phyloP scores from a whole-genome alignment of 2,329 filamentous ascomycete genomes.

The Trichoderma hamatum region DNA sequence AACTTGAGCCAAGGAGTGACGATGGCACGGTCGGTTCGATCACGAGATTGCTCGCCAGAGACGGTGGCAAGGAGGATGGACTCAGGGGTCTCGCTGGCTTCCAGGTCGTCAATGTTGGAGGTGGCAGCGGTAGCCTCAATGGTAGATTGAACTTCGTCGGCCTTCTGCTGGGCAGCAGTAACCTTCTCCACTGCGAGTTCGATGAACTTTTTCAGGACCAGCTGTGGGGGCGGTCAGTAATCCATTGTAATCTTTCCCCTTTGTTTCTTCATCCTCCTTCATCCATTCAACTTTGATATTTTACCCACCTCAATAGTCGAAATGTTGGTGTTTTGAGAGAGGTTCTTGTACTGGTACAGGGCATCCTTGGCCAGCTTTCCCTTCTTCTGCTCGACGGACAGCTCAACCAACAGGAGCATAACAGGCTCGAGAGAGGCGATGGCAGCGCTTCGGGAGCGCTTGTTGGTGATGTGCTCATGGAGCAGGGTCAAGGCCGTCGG shows the following conservation, averaged over 20 bases:
- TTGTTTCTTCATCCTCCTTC: background rate
- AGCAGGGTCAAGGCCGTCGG: slow-evolving; percentile 90
- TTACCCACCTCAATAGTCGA: slow-evolving; percentile 84
- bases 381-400: slow-evolving; percentile 96
- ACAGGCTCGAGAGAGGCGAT: slow-evolving; percentile 96
- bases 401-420: slow-evolving; percentile 95
- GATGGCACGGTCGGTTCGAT: slow-evolving; percentile 96
- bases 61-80: slow-evolving; percentile 97
- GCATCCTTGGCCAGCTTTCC: slow-evolving; percentile 98
- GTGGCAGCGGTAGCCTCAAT: slow-evolving; percentile 69
- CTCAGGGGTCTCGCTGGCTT: slow-evolving; percentile 96
- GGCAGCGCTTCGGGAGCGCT: slow-evolving; percentile 95
- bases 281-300: background rate
- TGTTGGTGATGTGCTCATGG: slow-evolving; percentile 98
- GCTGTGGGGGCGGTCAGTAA: slow-evolving; percentile 47
- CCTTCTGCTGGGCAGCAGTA: slow-evolving; percentile 91
- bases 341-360: slow-evolving; percentile 99
- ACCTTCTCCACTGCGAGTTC: slow-evolving; percentile 96
- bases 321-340: slow-evolving; percentile 98
- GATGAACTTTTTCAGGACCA: slow-evolving; percentile 97
- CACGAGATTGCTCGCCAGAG: slow-evolving; percentile 94
- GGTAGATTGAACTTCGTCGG: slow-evolving; percentile 88
- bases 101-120: slow-evolving; percentile 87
- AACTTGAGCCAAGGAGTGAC: slow-evolving; percentile 99
- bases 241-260: background rate